phyloP scores from a whole-genome alignment of 192 early-diverging fungal genomes.

The Coemansia sp. region DNA sequence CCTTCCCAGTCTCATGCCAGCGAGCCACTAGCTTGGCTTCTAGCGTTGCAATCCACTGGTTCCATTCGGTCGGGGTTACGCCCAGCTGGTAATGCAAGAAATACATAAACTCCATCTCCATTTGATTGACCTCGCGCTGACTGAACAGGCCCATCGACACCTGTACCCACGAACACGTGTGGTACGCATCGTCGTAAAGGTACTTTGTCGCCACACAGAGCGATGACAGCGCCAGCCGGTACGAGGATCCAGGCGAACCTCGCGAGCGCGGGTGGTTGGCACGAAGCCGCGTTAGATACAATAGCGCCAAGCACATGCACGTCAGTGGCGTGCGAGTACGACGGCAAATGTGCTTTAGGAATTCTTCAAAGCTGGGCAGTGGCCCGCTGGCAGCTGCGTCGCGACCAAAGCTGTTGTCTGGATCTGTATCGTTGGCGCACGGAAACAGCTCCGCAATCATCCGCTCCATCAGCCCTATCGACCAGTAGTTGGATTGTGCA shows the following conservation, averaged over 20 bases:
- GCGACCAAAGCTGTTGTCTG: conserved; percentile 10
- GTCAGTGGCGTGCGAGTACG: conserved; percentile 57
- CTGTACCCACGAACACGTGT: conserved; percentile 67
- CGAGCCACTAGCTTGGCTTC: conserved; percentile 56
- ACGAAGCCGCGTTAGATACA: conserved; percentile 58
- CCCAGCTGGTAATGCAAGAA: conserved; percentile 57
- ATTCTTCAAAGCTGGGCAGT: conserved; percentile 50
- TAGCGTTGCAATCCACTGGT: conserved; percentile 55
- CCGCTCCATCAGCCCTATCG: conserved; percentile 51
- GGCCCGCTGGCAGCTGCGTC: conserved; percentile 8
- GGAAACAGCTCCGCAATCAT: conserved; percentile 57
- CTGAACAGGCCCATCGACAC: conserved; percentile 59
- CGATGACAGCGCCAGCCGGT: conserved; percentile 65
- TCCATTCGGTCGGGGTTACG: conserved; percentile 57
- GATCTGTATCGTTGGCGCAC: conserved; percentile 36
- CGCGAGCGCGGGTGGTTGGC: conserved; percentile 56
- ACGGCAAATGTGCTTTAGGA: conserved; percentile 54
- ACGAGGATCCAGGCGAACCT: conserved; percentile 58
- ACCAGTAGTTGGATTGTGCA: neutral
- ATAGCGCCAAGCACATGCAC: conserved; percentile 56
- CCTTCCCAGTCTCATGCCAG: conserved; percentile 54
- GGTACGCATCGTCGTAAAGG: conserved; percentile 67
- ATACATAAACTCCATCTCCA: conserved; percentile 65
- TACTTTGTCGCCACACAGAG: conserved; percentile 70
- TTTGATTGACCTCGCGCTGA: conserved; percentile 62